phyloP scores from a whole-genome alignment of 306 rosid genomes.

The Adenanthera pavonina region DNA sequence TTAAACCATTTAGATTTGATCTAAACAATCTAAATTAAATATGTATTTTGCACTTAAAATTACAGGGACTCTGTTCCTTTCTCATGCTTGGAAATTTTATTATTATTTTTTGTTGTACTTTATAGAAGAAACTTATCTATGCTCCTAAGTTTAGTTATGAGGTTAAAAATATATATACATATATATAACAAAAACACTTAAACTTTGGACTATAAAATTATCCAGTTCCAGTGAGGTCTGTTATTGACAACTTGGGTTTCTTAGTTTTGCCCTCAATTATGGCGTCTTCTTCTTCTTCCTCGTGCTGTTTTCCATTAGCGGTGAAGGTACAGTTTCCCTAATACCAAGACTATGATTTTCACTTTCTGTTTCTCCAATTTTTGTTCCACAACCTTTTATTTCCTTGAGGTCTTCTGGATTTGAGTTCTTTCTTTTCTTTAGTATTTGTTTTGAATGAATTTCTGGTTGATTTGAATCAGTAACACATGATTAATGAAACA shows the following conservation, averaged over 20 bases:
- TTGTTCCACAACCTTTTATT: too few species aligned
- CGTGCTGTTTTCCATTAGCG: conserved; percentile 53
- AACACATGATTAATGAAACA: conserved; percentile 7
- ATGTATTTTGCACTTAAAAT: too few species aligned
- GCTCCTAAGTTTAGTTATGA: too few species aligned
- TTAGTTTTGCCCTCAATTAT: conserved; percentile 36
- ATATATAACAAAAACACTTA: not conserved
- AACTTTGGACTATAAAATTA: not conserved
- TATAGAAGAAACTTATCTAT: too few species aligned
- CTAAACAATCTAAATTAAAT: too few species aligned
- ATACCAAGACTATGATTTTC: not conserved
- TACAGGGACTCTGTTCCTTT: too few species aligned
- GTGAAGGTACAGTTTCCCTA: conserved; percentile 49
- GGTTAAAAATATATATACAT: too few species aligned
- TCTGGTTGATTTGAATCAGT: not conserved
- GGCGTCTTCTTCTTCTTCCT: conserved; percentile 58
- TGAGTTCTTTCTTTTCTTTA: not conserved
- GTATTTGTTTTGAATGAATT: not conserved
- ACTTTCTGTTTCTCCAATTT: not conserved
- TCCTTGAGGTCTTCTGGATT: not conserved
- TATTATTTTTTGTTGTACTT: too few species aligned
- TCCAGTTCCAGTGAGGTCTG: not conserved
- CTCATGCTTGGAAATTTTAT: too few species aligned
- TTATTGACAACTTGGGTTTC: not conserved
- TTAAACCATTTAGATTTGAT: too few species aligned